phyloP scores from a whole-genome alignment of 805 yeast species.

The Candida peoriensis region DNA sequence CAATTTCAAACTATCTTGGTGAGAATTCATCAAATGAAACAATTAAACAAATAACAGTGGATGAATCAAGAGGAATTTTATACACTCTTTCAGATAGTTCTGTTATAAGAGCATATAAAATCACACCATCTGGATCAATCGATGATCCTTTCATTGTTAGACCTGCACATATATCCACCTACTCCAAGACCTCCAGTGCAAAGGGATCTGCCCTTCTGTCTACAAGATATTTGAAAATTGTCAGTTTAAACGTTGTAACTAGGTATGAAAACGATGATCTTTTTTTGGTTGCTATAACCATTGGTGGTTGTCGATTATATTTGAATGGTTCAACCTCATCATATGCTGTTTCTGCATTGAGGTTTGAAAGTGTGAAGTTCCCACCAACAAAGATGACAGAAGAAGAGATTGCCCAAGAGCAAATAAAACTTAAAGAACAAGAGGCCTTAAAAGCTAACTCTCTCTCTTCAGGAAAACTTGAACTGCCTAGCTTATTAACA shows the following conservation, averaged over 20 bases:
- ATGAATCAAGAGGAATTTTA: slow-evolving; percentile 68
- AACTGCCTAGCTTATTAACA: slow-evolving; percentile 31
- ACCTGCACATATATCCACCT: slow-evolving; percentile 32
- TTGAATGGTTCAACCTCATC: slow-evolving; percentile 36
- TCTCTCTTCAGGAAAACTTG: slow-evolving; percentile 11
- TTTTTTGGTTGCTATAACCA: slow-evolving; percentile 72
- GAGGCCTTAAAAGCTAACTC: slow-evolving; percentile 30
- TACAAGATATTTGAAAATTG: slow-evolving; percentile 52
- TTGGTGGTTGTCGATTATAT: slow-evolving; percentile 77
- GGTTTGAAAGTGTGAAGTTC: slow-evolving; percentile 49
- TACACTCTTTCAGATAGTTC: slow-evolving; percentile 83
- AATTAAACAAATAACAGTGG: slow-evolving; percentile 64
- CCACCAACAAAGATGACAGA: slow-evolving; percentile 54
- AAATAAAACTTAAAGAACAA: slow-evolving; percentile 21
- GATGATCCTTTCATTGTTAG: slow-evolving; percentile 34
- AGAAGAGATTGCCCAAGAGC: slow-evolving; percentile 19
- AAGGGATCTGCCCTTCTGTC: slow-evolving; percentile 52
- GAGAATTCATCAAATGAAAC: slow-evolving; percentile 39
- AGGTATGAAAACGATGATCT: slow-evolving; percentile 62
- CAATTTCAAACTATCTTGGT: slow-evolving; percentile 29
- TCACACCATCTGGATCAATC: slow-evolving; percentile 39
- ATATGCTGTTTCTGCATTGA: slow-evolving; percentile 33
- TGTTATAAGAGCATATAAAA: slow-evolving; percentile 70
- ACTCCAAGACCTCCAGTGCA: slow-evolving; percentile 38
- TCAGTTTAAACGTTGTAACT: slow-evolving; percentile 57